Percentiles rank a stretch among this genome's conserved stretches.
Conservation (phyloP, 805 yeast genomes). For the Nakazawaea anatomiae region DNA sequence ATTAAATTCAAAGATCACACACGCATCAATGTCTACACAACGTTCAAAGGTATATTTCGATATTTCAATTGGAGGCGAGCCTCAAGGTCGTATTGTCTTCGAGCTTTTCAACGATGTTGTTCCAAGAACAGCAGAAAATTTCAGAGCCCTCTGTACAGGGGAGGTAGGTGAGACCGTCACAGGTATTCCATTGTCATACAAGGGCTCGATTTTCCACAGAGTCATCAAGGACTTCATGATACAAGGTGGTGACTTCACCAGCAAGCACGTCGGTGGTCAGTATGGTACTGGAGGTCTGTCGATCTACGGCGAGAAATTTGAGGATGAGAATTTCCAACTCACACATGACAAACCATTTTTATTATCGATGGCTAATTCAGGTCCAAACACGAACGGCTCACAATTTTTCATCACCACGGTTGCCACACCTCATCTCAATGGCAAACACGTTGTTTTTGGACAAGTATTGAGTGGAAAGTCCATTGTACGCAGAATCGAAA, state of each 20-base stretch:
- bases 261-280: constrained; percentile 29
- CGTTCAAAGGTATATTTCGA: constrained; percentile 69
- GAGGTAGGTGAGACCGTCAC: constrained; percentile 61
- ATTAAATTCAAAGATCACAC: neutral
- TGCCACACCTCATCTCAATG: constrained; percentile 90
- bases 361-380: constrained; percentile 95
- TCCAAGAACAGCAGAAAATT: constrained; percentile 87
- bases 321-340: constrained; percentile 79
- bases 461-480: constrained; percentile 79
- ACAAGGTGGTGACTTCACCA: constrained; percentile 93
- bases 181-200: constrained; percentile 68
- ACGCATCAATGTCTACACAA: constrained; percentile 1
- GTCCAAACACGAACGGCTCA: constrained; percentile 92
- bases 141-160: constrained; percentile 84
- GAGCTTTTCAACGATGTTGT: constrained; percentile 69
- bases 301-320: constrained; percentile 79
- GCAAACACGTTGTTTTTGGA: constrained; percentile 96
- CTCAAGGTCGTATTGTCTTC: constrained; percentile 73
- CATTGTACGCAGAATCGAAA: constrained; percentile 72
- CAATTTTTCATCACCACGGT: constrained; percentile 93
- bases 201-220: constrained; percentile 89
- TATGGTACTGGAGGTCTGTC: constrained; percentile 76
- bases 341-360: constrained; percentile 82
- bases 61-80: constrained; percentile 62
- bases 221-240: constrained; percentile 86